Base-by-base conservation (phyloP, 768 basidiomycete species). In the Macrolepiota albuminosa region DNA sequence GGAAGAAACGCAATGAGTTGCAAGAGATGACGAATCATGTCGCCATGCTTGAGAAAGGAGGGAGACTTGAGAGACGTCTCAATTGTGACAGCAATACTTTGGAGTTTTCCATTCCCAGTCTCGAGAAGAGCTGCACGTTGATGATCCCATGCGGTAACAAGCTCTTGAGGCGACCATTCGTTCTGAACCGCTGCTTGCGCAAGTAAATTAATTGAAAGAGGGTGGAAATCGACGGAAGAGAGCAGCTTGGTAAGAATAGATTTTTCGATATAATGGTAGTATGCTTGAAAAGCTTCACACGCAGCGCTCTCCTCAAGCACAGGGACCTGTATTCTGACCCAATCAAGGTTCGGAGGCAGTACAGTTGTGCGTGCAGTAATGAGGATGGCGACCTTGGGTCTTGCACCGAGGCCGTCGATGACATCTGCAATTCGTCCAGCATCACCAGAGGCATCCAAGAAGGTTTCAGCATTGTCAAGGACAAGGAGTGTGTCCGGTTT, bases 401-500 rank as follows among this genome's bases (percentile, higher is more conserved):
- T 9, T 1, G 47, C 45, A 40, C 54, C 54, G 7, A 61, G 18
- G 4, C 29, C 54, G 34, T 50, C 49, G 3, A 61, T 50, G 6
- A 9, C 39, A 9, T 33, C 48, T 13, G 55, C 54, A 6, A 61
- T 61, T 2, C 46, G 34, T 18, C 26, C 60, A 11, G 45, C 46
- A 56, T 50, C 54, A 11, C 18, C 39, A 21, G 26, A 31, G 10
- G 52, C 2, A 6, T 39, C 39, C 39, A 39, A 39, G 16, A 39
- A 39, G 2, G 39, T 39, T 46, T 60, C 59, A 9, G 54, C 60
- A 34, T 61, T 61, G 52, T 61, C 56, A n/a, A 57, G 52, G 77
- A 77, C 73, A 16, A 69, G 69, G 10, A 67, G 72, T 43, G 42
- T 43, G 18, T 43, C 18, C 18, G n/a, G 21, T 9, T 8, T 43